A percentile compares a stretch with the other conserved stretches of the same genome.
phyloP scores from a whole-genome alignment of 176 grass and related monocot genomes.

The Carex pumila region DNA sequence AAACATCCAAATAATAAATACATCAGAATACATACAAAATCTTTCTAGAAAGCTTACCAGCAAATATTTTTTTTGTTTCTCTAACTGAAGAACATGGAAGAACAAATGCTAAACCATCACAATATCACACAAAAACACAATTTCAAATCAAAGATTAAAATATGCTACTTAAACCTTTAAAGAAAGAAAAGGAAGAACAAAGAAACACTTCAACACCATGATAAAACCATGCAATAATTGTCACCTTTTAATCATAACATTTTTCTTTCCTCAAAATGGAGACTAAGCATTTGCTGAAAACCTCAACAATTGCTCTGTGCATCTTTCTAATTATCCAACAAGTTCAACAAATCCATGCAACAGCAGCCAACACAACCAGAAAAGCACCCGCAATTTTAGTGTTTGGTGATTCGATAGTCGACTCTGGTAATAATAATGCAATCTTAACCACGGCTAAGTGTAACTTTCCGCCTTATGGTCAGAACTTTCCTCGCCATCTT shows the following conservation, averaged over 20 bases:
- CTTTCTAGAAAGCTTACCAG: neutral
- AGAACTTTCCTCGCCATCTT: conserved; percentile 49
- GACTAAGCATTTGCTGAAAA: neutral
- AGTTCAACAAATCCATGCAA: conserved; percentile 1
- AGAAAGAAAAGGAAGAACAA: neutral
- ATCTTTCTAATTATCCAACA: neutral
- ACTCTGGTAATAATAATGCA: conserved; percentile 76
- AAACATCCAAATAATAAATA: neutral
- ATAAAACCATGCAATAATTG: neutral
- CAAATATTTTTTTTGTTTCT: neutral
- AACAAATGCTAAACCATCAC: neutral
- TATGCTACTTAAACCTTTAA: neutral
- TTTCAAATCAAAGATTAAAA: neutral
- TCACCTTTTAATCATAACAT: neutral
- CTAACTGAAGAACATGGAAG: neutral
- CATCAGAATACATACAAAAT: neutral
- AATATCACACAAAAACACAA: neutral
- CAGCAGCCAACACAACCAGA: neutral
- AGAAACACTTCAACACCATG: neutral
- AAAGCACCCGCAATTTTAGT: conserved; percentile 42
- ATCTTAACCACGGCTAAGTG: conserved; percentile 29
- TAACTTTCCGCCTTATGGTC: conserved; percentile 64
- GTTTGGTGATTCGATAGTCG: conserved; percentile 74
- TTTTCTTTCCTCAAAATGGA: neutral
- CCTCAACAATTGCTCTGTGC: conserved; percentile 7